Percentiles rank a stretch among this genome's conserved stretches.
These are phyloP conservation scores for Syzygium jambos DNA, from an alignment of 345 rosid genomes.

Conservation along the genomic window DNA sequence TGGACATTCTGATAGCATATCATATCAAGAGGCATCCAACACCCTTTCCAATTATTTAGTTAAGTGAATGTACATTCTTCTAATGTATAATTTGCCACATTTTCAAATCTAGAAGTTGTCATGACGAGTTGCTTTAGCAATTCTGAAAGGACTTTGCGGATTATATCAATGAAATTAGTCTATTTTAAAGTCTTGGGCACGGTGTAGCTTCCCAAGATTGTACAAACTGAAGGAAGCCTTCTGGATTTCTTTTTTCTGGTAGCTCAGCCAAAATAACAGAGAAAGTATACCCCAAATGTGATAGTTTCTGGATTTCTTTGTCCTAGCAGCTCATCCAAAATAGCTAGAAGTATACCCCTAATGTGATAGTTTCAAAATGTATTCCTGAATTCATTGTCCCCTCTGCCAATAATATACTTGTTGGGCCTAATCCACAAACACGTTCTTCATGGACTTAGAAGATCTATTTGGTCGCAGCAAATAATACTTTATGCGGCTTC, in stretches of 20 bases:
- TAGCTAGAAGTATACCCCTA: background rate
- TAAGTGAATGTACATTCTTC: background rate
- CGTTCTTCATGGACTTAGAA: background rate
- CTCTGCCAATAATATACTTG: background rate
- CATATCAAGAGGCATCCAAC: background rate
- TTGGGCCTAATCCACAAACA: background rate
- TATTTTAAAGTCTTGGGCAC: background rate
- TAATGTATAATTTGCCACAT: background rate
- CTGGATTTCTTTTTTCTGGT: background rate
- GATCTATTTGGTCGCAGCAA: background rate
- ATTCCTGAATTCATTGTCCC: background rate
- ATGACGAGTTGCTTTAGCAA: background rate
- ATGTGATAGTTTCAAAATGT: background rate
- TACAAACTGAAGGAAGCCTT: background rate
- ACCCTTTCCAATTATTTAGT: background rate
- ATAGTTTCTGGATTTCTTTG: background rate
- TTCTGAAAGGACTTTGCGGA: background rate
- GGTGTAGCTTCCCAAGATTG: background rate
- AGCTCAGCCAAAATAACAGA: background rate
- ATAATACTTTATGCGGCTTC: background rate
- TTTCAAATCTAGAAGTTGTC: background rate
- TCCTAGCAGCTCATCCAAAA: background rate
- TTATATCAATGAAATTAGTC: background rate
- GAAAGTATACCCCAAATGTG: background rate
- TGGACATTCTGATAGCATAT: background rate